Conservation (phyloP, 2,329 filamentous ascomycete genomes). For the Paramyrothecium roridum region DNA sequence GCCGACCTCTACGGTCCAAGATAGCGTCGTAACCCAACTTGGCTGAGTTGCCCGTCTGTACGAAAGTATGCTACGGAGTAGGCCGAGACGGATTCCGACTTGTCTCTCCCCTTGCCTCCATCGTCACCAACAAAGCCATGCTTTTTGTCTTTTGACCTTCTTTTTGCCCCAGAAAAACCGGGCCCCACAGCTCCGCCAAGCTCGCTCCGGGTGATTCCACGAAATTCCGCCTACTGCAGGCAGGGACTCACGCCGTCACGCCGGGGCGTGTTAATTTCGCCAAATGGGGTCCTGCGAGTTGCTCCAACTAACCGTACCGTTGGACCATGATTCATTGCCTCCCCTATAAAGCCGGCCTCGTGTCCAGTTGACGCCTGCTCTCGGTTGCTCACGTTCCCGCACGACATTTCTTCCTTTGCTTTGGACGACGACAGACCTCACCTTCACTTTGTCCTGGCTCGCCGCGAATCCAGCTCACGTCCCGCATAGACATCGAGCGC, state of each 20-base stretch:
- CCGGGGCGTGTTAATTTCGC: conserved; percentile 7
- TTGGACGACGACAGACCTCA: background rate
- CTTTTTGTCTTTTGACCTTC: background rate
- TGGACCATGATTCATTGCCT: conserved; percentile 3
- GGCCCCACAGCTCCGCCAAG: background rate
- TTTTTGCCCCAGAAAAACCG: conserved; percentile 2
- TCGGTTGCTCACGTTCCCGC: background rate
- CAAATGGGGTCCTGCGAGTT: background rate
- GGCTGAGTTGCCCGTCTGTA: too few species aligned
- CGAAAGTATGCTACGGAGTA: too few species aligned
- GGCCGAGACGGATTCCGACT: too few species aligned
- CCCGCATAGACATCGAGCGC: background rate
- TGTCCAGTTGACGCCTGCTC: background rate
- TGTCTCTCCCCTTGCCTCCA: conserved; percentile 4
- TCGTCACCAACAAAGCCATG: conserved; percentile 8
- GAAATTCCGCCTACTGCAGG: background rate
- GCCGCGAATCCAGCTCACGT: too few species aligned
- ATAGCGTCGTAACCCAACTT: too few species aligned
- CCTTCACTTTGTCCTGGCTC: too few species aligned
- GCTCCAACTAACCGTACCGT: background rate
- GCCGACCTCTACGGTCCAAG: too few species aligned
- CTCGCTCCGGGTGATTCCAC: conserved; percentile 1
- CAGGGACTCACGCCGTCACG: background rate
- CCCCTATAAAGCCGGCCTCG: background rate
- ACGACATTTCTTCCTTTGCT: background rate